A percentile compares a stretch with the other conserved stretches of the same genome.
phyloP scores from a whole-genome alignment of 345 rosid genomes.

The Dipteronia sinensis region DNA sequence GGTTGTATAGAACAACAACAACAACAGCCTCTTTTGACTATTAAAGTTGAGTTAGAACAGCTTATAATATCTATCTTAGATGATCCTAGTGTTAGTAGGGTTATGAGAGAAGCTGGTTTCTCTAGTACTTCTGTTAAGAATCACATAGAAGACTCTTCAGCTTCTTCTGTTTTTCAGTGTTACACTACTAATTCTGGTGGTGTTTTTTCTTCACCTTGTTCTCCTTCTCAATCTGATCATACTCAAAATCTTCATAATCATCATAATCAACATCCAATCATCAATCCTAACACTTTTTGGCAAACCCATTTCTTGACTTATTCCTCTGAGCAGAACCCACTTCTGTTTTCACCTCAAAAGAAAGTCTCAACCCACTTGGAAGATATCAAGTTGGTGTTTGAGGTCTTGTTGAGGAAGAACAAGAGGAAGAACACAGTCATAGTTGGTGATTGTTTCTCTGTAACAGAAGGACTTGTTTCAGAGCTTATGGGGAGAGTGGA shows the following conservation, averaged over 20 bases:
- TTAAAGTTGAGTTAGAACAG: constrained; percentile 80
- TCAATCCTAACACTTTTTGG: constrained; percentile 57
- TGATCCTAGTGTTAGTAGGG: constrained; percentile 89
- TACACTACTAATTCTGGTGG: constrained; percentile 55
- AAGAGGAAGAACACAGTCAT: constrained; percentile 69
- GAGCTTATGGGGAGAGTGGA: constrained; percentile 63
- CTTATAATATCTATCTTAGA: constrained; percentile 68
- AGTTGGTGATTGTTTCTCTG: constrained; percentile 67
- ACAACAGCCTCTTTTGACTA: constrained; percentile 51
- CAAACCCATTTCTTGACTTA: constrained; percentile 50
- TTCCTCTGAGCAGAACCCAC: constrained; percentile 57
- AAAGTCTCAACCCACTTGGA: constrained; percentile 37
- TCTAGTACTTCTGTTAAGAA: constrained; percentile 76
- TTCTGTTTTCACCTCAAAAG: constrained; percentile 54
- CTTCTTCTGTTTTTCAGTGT: constrained; percentile 68
- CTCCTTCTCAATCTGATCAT: constrained; percentile 56
- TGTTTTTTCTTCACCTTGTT: constrained; percentile 86
- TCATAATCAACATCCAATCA: constrained; percentile 35
- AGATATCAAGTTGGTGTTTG: constrained; percentile 67
- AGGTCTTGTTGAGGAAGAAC: constrained; percentile 56
- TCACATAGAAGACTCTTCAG: constrained; percentile 68
- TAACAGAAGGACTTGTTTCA: constrained; percentile 55
- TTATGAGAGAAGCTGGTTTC: constrained; percentile 94
- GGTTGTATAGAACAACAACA: constrained; percentile 55
- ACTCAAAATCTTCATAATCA: constrained; percentile 31